phyloP scores from a whole-genome alignment of 1,139 yeast genomes.

The Candida sanyaensis region DNA sequence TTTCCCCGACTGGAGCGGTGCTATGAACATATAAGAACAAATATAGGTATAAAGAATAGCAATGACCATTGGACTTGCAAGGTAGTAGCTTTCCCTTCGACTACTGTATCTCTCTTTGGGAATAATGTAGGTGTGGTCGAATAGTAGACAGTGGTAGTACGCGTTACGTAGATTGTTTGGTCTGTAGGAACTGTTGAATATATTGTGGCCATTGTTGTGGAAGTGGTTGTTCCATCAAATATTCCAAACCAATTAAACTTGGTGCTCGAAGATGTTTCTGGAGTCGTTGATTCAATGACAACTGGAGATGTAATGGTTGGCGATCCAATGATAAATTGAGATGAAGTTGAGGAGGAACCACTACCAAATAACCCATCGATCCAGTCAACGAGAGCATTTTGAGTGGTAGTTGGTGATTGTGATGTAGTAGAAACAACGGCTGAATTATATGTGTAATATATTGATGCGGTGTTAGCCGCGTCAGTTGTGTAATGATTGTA shows the following conservation, averaged over 20 bases:
- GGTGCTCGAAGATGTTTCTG: neutral
- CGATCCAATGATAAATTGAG: neutral
- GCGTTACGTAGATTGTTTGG: conserved; percentile 11
- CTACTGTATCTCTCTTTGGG: conserved; percentile 10
- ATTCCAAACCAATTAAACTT: conserved; percentile 5
- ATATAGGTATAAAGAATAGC: conserved; percentile 6
- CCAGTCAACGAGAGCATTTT: conserved; percentile 5
- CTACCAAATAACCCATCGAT: conserved; percentile 4
- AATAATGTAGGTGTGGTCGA: conserved; percentile 4
- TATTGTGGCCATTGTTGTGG: conserved; percentile 8
- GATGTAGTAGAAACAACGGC: neutral
- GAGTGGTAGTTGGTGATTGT: neutral
- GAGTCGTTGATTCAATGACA: no score
- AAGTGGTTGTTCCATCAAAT: conserved; percentile 7
- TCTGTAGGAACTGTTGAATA: conserved; percentile 7
- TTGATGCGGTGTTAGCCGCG: neutral
- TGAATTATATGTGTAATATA: neutral
- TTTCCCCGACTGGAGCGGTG: conserved; percentile 24
- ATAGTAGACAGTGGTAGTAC: conserved; percentile 11
- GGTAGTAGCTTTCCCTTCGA: conserved; percentile 2
- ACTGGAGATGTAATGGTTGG: neutral
- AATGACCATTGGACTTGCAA: conserved; percentile 1
- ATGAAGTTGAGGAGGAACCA: neutral
- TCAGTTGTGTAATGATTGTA: no score
- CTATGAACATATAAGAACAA: conserved; percentile 14